Base-by-base conservation (phyloP, 805 yeast species). In the Myxozyma monticola region DNA sequence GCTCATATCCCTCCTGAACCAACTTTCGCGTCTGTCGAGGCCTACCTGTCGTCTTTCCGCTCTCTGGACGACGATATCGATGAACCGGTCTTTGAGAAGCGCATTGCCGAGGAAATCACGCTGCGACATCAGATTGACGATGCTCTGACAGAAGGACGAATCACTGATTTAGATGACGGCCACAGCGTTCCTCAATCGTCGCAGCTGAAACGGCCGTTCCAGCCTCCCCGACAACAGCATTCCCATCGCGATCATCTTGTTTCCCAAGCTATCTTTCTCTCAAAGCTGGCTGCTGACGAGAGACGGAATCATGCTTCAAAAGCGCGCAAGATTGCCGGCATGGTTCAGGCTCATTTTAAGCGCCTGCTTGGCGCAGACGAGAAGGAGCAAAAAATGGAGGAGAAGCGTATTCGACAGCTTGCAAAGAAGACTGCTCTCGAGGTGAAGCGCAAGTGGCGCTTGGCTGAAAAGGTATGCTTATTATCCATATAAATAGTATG, bases 341-440 rank as follows among this genome's bases (percentile, higher is more conserved):
- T 88, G 86, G 73, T 93, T 18, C 97, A 91, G 54, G 80, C 76
- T 41, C 90, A 93, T 70, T 91, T 88, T 73, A 85, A 85, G 60
- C 83, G 90, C 65, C 76, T 86, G 42, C 81, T 84, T 0, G 96
- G 96, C 50, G 96, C 95, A 37, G 88, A 86, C 57, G 98, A 91
- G 59, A 78, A 95, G 50, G 79, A 81, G 50, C 76, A 77, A 20
- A 83, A 83, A 57, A 95, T 85, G 50, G 79, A 82, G 60, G 95
- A 89, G 60, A 84, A 79, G 60, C 79, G 81, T 45, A 73, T 85
- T 50, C 73, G 76, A 49, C 79, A 77, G 51, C 66, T 91, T 29
- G 95, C 96, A n/a, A 79, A 88, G 60, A 76, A 83, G 42, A 85
- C 95, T 0, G 85, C 86, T 1, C 83, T 80, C 60, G 88, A 89